phyloP scores from a whole-genome alignment of 352 stramenopile genomes.

The Pythium apleroticum region DNA sequence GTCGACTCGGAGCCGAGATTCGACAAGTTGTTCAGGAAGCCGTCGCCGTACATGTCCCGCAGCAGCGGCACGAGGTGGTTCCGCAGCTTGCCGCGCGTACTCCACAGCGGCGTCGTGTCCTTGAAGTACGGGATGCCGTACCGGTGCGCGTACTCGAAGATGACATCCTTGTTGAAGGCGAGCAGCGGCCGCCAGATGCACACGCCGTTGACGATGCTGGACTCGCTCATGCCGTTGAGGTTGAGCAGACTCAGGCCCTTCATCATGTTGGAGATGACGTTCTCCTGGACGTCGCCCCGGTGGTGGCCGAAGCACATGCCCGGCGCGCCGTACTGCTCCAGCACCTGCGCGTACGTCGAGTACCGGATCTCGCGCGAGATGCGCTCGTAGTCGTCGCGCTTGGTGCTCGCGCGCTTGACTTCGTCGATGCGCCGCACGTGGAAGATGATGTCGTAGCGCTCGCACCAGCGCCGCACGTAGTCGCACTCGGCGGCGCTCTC shows the following conservation, averaged over 20 bases:
- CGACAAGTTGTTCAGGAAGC: slow-evolving; percentile 82
- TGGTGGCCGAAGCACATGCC: slow-evolving; percentile 98
- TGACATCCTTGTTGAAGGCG: slow-evolving; percentile 91
- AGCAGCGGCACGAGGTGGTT: slow-evolving; percentile 94
- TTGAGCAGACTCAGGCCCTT: slow-evolving; percentile 92
- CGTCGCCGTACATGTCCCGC: slow-evolving; percentile 94
- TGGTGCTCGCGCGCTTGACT: slow-evolving; percentile 89
- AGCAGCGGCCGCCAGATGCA: slow-evolving; percentile 93
- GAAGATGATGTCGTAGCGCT: slow-evolving; percentile 73
- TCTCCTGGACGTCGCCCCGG: slow-evolving; percentile 96
- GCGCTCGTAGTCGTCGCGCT: slow-evolving; percentile 95
- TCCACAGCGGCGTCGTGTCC: slow-evolving; percentile 97
- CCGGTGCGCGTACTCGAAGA: slow-evolving; percentile 94
- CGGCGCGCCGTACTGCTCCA: slow-evolving; percentile 63
- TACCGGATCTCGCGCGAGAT: slow-evolving; percentile 94
- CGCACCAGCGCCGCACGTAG: slow-evolving; percentile 92
- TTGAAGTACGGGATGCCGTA: slow-evolving; percentile 98
- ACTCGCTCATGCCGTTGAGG: slow-evolving; percentile 93
- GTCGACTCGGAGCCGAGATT: slow-evolving; percentile 77
- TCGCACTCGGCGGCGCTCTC: slow-evolving; percentile 92
- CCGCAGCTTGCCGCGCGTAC: slow-evolving; percentile 95
- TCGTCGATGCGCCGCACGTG: slow-evolving; percentile 90
- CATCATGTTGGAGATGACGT: slow-evolving; percentile 98
- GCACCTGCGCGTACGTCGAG: slow-evolving; percentile 87
- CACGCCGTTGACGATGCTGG: slow-evolving; percentile 70